Evolutionary conservation across 2,329 filamentous ascomycete species (phyloP).

Genomic region (Venturia pyrina): DNA sequence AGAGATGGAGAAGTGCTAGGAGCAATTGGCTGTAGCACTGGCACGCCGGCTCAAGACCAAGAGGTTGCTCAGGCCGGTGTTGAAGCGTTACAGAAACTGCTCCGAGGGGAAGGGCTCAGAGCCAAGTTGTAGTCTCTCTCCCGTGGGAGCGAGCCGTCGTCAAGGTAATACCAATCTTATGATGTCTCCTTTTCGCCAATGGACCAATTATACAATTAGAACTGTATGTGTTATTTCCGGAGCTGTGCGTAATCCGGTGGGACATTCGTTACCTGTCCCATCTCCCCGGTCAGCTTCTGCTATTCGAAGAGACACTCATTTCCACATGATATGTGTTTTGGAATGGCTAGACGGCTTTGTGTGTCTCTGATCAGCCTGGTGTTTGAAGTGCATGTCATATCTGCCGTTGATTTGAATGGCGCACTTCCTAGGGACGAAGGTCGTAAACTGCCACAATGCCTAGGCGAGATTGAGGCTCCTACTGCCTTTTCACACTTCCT

Average conservation of each 20-base stretch:
- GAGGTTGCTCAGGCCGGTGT: constrained; percentile 43
- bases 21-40: constrained; percentile 45
- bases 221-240: background rate
- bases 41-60: constrained; percentile 44
- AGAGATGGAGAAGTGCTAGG: constrained; percentile 40
- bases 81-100: constrained; percentile 34
- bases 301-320: background rate
- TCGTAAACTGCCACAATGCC: background rate
- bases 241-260: background rate
- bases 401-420: background rate
- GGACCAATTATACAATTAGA: background rate
- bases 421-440: background rate
- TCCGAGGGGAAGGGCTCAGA: constrained; percentile 12
- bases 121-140: constrained; percentile 6
- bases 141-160: background rate
- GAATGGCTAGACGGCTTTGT: background rate
- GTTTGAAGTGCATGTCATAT: background rate
- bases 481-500: background rate
- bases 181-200: background rate
- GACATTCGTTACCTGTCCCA: background rate
- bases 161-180: background rate
- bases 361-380: background rate
- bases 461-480: background rate
- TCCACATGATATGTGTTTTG: background rate
- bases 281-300: background rate